Conservation (phyloP, 768 basidiomycete species). For the Royoungia palumana region DNA sequence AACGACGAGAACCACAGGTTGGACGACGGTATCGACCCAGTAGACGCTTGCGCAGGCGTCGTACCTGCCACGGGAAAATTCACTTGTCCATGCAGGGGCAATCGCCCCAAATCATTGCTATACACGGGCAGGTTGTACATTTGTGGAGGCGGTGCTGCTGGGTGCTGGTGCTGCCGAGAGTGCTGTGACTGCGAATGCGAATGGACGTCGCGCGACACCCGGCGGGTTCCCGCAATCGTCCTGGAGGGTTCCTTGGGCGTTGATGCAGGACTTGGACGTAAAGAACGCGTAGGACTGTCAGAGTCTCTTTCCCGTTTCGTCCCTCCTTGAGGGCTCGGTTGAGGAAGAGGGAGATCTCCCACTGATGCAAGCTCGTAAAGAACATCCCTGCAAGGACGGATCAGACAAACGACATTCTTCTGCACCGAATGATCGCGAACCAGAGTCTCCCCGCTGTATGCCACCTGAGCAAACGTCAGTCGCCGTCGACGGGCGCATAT, state of each 20-base stretch:
- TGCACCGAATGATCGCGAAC: slow-evolving; percentile 27
- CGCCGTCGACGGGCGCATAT: neutral
- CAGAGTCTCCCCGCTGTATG: slow-evolving; percentile 48
- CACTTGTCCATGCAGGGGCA: slow-evolving; percentile 42
- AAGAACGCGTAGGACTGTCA: slow-evolving; percentile 40
- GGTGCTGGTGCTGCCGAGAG: slow-evolving; percentile 2
- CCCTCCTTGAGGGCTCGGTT: slow-evolving; percentile 45
- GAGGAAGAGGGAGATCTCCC: slow-evolving; percentile 67
- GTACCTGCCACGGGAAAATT: slow-evolving; percentile 9
- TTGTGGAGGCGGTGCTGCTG: slow-evolving; percentile 8
- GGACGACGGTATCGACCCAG: slow-evolving; percentile 2
- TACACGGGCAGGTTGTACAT: slow-evolving; percentile 50
- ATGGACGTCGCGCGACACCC: slow-evolving; percentile 28
- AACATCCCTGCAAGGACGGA: slow-evolving; percentile 51
- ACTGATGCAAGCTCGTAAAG: slow-evolving; percentile 69
- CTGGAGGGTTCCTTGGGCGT: slow-evolving; percentile 19
- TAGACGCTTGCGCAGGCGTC: neutral
- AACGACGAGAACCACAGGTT: slow-evolving; percentile 22
- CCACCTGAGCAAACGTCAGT: slow-evolving; percentile 33
- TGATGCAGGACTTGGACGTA: neutral
- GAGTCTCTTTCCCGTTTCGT: slow-evolving; percentile 65
- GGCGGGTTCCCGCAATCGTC: slow-evolving; percentile 34
- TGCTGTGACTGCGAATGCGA: slow-evolving; percentile 12
- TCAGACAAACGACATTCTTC: neutral
- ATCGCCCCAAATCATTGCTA: slow-evolving; percentile 53